Evolutionary conservation across 2,329 filamentous ascomycete species (phyloP), one percentile per base, ranked within the genome.

Genomic region (Alternaria conjuncta): DNA sequence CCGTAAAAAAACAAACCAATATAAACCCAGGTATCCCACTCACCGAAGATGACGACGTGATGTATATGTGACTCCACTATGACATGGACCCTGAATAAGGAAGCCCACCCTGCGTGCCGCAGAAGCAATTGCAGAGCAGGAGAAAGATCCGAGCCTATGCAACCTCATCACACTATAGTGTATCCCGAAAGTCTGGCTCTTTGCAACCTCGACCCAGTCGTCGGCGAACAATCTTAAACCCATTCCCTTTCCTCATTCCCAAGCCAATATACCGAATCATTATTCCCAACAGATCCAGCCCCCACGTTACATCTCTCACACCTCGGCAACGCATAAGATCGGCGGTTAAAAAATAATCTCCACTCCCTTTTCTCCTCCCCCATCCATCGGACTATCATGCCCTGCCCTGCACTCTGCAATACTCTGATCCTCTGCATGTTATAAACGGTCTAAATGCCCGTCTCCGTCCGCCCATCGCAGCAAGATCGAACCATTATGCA

Each of bases 1-100:
- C 54, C 53, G 62, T 47, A 18, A 64, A 55, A 55, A 57, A 60
- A 50, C 44, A 61, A 53, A 58, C 32, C 55, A 61, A 64, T 57
- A 51, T 36, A 49, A 57, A 49, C 30, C 43, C n/a, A 58, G 55
- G 60, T 55, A 62, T 54, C 49, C 43, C 21, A n/a, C 49, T 41
- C 12, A 18, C 20, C 5, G 49, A 41, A 53, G 20, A n/a, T 25
- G 20, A 41, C n/a, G 20, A 44, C 21, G 53, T 44, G 53, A 43
- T 9, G 23, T 30, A 47, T 44, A 25, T 9, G 32, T 44, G n/a
- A 53, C 49, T 21, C 30, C 28, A 23, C 21, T 30, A 36, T 41
- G n/a, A 6, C 30, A 21, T 36, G 13, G 15, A 41, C 18, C 13
- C 28, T 53, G 20, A 23, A 21, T 20, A 28, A 21, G 20, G 4